Evolutionary conservation across 495 filamentous ascomycete species (phyloP), one percentile per base, ranked within the genome.

Genomic region (Penicillium odoratum): DNA sequence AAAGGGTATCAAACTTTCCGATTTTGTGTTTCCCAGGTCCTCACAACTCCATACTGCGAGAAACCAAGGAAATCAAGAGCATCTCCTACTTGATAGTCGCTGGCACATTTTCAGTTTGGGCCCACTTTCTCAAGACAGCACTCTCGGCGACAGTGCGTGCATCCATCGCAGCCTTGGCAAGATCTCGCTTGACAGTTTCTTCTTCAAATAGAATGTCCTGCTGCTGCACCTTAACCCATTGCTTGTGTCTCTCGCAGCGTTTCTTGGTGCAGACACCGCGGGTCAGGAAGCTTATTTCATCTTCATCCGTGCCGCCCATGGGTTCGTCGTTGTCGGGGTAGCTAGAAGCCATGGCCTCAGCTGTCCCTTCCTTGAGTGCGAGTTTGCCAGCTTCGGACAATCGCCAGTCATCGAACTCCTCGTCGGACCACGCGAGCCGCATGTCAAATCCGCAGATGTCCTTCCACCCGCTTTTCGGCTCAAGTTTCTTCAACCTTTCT

Each of bases 401-500:
- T 21, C 79, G 70, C 80, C 80, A 83, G n/a, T 77, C 75, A 47
- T 80, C 75, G 62, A 90, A 88, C 62, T 88, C 80, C 43, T 78
- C 74, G 55, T 87, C 83, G 13, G 78, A 79, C 82, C 85, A 85
- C 2, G 81, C 70, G 3, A 89, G 70, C 28, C 85, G 73, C 15
- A 77, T 66, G 65, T 89, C 85, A 58, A 84, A 88, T 18, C 87
- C 87, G 60, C 87, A 90, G 49, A 87, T 80, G 55, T 84, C 80
- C 63, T 88, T 88, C 77, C 75, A 80, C 47, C 77, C 75, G n/a
- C 75, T 74, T 47, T 80, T 78, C 3, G 75, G 78, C 3, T 81
- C 79, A 21, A 68, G 71, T 51, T 78, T 69, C 65, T 80, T 81
- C 44, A 82, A 34, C 21, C 71, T 69, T 18, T 80, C 78, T 0